Percentiles rank a stretch among this genome's conserved stretches.
These are phyloP conservation scores for Knoxdaviesia proteae DNA, from an alignment of 2,329 filamentous ascomycete genomes.

Conservation along the genomic window DNA sequence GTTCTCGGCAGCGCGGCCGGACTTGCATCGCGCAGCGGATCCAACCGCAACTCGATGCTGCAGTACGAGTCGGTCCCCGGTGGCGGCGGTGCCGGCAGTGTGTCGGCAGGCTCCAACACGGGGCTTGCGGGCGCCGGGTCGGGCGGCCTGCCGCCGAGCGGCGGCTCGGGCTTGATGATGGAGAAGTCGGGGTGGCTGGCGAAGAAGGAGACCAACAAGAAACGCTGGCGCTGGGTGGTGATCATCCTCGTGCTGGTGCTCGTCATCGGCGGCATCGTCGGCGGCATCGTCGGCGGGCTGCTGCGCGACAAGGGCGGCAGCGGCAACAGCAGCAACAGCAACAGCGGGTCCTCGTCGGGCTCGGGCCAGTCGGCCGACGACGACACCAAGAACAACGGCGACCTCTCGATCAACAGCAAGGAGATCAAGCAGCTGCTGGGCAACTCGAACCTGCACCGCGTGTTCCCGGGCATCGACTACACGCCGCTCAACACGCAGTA, in stretches of 20 bases:
- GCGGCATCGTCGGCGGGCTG: slow-evolving; percentile 54
- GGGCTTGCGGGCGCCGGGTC: background rate
- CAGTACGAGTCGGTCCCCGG: no score
- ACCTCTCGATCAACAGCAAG: slow-evolving; percentile 49
- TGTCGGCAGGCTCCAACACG: no score
- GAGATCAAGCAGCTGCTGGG: slow-evolving; percentile 69
- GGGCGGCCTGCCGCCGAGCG: background rate
- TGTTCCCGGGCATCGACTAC: slow-evolving; percentile 91
- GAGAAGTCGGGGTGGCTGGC: slow-evolving; percentile 25
- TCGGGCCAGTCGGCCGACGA: slow-evolving; percentile 29
- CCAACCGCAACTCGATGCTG: slow-evolving; percentile 1
- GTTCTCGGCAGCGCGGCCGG: slow-evolving; percentile 17
- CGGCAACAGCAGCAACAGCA: slow-evolving; percentile 6
- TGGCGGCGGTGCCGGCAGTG: no score
- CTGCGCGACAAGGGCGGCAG: slow-evolving; percentile 28
- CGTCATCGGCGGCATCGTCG: slow-evolving; percentile 49
- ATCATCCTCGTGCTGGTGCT: slow-evolving; percentile 41
- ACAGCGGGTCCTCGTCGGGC: slow-evolving; percentile 8
- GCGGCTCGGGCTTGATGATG: slow-evolving; percentile 1
- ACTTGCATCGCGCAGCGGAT: slow-evolving; percentile 1
- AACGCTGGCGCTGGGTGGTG: slow-evolving; percentile 51
- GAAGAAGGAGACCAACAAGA: slow-evolving; percentile 35
- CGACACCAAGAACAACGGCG: slow-evolving; percentile 43
- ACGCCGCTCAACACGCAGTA: slow-evolving; percentile 84
- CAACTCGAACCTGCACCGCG: slow-evolving; percentile 67